These are phyloP conservation scores for Apiotrichum sp. DNA, from an alignment of 1,284 basidiomycete species.

Conservation along the genomic window DNA sequence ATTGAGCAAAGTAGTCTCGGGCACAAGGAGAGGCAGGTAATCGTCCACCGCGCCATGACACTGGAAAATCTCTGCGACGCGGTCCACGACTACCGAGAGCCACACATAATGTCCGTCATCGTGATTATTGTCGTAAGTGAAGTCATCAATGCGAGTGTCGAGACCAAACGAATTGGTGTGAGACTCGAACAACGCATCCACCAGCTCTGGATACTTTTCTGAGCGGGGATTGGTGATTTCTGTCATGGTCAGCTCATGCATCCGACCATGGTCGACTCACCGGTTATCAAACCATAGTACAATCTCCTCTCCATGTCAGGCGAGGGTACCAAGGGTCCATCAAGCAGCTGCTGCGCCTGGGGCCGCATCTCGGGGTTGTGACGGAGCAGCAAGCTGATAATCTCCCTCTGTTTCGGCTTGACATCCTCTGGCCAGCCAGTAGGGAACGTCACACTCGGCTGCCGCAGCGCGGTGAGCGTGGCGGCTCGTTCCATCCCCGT, in stretches of 20 bases:
- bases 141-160: constrained; percentile 60
- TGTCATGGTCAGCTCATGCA: constrained; percentile 5
- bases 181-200: constrained; percentile 34
- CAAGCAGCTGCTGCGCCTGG: constrained; percentile 74
- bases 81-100: constrained; percentile 60
- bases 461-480: constrained; percentile 71
- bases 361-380: constrained; percentile 80
- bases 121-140: constrained; percentile 73
- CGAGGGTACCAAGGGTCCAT: constrained; percentile 61
- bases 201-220: constrained; percentile 35
- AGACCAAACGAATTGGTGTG: constrained; percentile 51
- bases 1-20: constrained; percentile 55
- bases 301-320: constrained; percentile 36
- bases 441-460: constrained; percentile 61
- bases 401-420: constrained; percentile 52
- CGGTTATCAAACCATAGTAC: constrained; percentile 33
- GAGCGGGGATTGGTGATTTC: constrained; percentile 44
- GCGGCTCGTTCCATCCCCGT: constrained; percentile 80
- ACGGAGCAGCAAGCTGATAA: constrained; percentile 70
- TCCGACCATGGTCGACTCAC: constrained; percentile 14
- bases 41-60: constrained; percentile 80
- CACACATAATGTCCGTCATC: constrained; percentile 53
- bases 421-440: constrained; percentile 58
- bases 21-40: constrained; percentile 75
- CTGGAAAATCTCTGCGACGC: constrained; percentile 68